These are phyloP conservation scores for Hemileccinum impolitum DNA, from an alignment of 768 basidiomycete genomes.

Conservation along the genomic window DNA sequence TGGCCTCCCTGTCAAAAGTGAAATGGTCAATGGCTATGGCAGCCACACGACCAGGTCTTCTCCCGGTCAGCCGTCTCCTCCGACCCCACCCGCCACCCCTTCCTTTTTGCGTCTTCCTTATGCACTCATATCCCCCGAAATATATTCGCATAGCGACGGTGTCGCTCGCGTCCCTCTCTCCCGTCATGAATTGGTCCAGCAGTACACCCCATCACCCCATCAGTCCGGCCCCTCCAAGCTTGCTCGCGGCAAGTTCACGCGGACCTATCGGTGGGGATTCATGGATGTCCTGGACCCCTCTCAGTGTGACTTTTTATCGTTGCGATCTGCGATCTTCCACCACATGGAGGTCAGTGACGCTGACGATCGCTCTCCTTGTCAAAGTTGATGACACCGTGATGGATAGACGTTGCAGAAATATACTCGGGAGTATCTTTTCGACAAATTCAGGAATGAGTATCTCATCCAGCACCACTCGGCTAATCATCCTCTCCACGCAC, in stretches of 20 bases:
- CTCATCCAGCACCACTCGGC: constrained; percentile 49
- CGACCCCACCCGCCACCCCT: constrained; percentile 61
- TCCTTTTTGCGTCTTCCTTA: constrained; percentile 72
- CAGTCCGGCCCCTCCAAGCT: constrained; percentile 43
- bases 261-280: constrained; percentile 80
- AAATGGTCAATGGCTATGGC: constrained; percentile 51
- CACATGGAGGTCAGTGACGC: constrained; percentile 73
- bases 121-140: constrained; percentile 79
- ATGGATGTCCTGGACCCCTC: constrained; percentile 75
- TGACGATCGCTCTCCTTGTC: constrained; percentile 13
- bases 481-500: constrained; percentile 41
- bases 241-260: constrained; percentile 58
- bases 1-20: constrained; percentile 43
- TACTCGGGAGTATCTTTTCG: constrained; percentile 78
- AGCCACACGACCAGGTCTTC: constrained; percentile 49
- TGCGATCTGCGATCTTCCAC: constrained; percentile 79
- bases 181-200: constrained; percentile 69
- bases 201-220: constrained; percentile 63
- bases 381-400: constrained; percentile 20
- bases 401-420: constrained; percentile 79
- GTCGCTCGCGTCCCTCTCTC: constrained; percentile 54
- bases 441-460: constrained; percentile 68
- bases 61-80: constrained; percentile 55
- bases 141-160: constrained; percentile 82
- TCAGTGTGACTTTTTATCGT: constrained; percentile 77